Percentiles rank a stretch among this genome's conserved stretches.
Evolutionary conservation across 2,329 filamentous ascomycete species (phyloP).

Genomic region (Aspergillus fischeri): DNA sequence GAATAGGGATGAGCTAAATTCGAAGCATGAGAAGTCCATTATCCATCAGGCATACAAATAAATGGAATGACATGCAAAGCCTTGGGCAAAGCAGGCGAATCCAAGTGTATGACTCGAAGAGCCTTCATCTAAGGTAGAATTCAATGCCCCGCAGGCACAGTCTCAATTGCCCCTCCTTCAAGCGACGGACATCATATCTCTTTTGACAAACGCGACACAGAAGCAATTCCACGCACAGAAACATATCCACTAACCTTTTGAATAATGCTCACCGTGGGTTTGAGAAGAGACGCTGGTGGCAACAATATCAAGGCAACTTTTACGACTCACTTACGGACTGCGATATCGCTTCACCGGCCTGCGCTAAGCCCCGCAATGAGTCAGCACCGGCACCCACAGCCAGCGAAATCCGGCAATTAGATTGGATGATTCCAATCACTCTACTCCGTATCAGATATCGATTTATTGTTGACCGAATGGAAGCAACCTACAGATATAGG

Average conservation of each 20-base stretch:
- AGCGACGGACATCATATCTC: background rate
- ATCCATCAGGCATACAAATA: background rate
- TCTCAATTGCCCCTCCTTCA: background rate
- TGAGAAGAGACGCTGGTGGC: slow-evolving; percentile 20
- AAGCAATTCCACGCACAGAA: background rate
- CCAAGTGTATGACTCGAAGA: background rate
- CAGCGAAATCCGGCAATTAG: background rate
- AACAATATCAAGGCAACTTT: slow-evolving; percentile 4
- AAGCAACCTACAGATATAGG: no score
- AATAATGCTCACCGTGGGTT: slow-evolving; percentile 7
- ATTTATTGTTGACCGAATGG: no score
- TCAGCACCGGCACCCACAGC: slow-evolving; percentile 13
- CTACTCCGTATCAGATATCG: no score
- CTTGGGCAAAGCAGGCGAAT: background rate
- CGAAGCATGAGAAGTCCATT: background rate
- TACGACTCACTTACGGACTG: slow-evolving; percentile 6
- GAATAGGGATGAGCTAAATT: background rate
- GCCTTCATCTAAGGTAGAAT: background rate
- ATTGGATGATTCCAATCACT: background rate
- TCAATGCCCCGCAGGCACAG: background rate
- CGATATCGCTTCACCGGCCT: slow-evolving; percentile 29
- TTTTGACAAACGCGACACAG: background rate
- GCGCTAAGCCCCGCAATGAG: slow-evolving; percentile 19
- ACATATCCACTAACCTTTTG: slow-evolving; percentile 20
- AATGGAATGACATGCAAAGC: background rate